Evolutionary conservation across 257 asterid genomes (phyloP).

Genomic region (Linderniella brevidens): DNA sequence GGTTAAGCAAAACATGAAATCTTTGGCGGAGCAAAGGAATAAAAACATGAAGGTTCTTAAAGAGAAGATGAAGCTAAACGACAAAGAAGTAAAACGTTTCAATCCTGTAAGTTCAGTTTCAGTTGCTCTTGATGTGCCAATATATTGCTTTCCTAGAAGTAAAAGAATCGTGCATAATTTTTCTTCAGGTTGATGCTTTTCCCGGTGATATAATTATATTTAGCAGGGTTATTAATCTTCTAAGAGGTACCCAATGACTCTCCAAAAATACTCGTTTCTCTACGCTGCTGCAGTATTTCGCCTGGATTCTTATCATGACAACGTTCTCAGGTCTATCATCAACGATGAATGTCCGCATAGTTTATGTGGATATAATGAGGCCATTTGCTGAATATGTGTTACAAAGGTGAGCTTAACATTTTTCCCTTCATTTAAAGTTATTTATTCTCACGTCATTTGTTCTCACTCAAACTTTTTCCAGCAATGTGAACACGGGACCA

Average conservation of each 20-base stretch:
- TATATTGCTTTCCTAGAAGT: constrained; percentile 5
- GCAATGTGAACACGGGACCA: constrained; percentile 64
- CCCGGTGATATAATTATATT: constrained; percentile 96
- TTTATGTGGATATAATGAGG: constrained; percentile 79
- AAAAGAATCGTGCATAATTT: constrained; percentile 8
- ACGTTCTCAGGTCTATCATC: constrained; percentile 78
- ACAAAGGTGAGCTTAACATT: constrained; percentile 39
- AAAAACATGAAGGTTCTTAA: constrained; percentile 59
- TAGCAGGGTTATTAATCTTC: constrained; percentile 85
- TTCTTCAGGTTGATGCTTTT: constrained; percentile 86
- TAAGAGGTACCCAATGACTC: constrained; percentile 48
- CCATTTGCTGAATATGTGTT: constrained; percentile 95
- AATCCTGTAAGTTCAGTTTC: constrained; percentile 58
- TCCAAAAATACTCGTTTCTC: constrained; percentile 1
- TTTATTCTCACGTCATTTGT: constrained; percentile 15
- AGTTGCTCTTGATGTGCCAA: not conserved
- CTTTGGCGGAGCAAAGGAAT: constrained; percentile 60
- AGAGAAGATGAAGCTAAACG: constrained; percentile 74
- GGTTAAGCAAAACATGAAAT: constrained; percentile 57
- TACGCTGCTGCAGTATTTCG: constrained; percentile 1
- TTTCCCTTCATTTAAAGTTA: constrained; percentile 9
- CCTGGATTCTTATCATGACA: not conserved
- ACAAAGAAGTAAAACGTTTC: constrained; percentile 79
- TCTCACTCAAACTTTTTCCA: constrained; percentile 27
- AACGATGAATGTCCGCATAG: constrained; percentile 64